Conservation (phyloP, 2,329 filamentous ascomycete species). For the Aspergillus uvarum region DNA sequence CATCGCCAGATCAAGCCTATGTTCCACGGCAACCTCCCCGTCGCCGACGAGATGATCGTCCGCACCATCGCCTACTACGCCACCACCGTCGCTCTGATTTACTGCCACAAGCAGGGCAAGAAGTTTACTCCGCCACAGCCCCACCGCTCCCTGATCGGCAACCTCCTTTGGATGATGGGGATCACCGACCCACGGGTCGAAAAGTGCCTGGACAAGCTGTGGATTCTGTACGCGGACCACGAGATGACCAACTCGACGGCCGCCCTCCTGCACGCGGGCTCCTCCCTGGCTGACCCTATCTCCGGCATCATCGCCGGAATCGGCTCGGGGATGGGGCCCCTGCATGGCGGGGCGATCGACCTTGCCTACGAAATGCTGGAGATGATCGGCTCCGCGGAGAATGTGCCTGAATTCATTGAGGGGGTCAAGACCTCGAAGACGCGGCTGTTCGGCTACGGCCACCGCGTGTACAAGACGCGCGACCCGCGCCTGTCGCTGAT, state of each 20-base stretch:
- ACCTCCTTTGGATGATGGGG: no score
- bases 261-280: constrained; percentile 55
- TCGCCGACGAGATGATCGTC: constrained; percentile 1
- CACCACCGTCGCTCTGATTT: neutral
- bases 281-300: constrained; percentile 52
- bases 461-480: constrained; percentile 50
- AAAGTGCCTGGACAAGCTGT: constrained; percentile 21
- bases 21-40: neutral
- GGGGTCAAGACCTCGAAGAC: no score
- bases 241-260: constrained; percentile 59
- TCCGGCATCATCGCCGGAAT: no score
- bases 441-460: constrained; percentile 57
- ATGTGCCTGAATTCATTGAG: no score
- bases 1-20: constrained; percentile 1
- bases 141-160: no score
- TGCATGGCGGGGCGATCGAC: no score
- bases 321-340: no score
- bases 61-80: neutral
- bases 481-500: constrained; percentile 55
- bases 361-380: no score
- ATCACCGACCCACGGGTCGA: neutral
- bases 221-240: constrained; percentile 57
- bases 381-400: no score
- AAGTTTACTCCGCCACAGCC: no score
- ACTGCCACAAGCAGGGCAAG: no score